These are phyloP conservation scores for Purpureocillium takamizusanense DNA, from an alignment of 2,329 filamentous ascomycete species.

Conservation along the genomic window DNA sequence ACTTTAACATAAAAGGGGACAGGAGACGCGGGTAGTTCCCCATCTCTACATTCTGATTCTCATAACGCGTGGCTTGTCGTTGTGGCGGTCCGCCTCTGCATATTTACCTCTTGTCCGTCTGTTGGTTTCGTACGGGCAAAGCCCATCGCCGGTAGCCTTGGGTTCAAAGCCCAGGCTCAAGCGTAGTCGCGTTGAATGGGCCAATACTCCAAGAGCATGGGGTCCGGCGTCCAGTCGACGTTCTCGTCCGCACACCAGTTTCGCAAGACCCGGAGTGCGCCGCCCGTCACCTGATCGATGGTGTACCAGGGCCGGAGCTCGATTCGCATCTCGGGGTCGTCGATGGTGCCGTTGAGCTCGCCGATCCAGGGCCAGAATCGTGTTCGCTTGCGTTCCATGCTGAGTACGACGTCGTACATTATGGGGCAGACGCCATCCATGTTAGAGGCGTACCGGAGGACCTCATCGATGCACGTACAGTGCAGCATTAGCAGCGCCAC, in stretches of 20 bases:
- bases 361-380: constrained; percentile 18
- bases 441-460: constrained; percentile 26
- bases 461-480: constrained; percentile 34
- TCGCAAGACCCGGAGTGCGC: constrained; percentile 28
- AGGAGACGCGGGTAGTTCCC: too few species aligned
- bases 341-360: constrained; percentile 21
- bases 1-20: too few species aligned
- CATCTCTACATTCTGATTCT: background rate
- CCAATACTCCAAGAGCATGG: constrained; percentile 16
- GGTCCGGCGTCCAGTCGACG: constrained; percentile 35
- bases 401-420: constrained; percentile 12
- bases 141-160: too few species aligned
- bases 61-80: constrained; percentile 2
- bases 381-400: constrained; percentile 16
- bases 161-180: too few species aligned
- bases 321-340: constrained; percentile 18
- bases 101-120: background rate
- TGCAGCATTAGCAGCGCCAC: constrained; percentile 35
- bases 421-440: constrained; percentile 10
- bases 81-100: too few species aligned
- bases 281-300: constrained; percentile 32
- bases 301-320: constrained; percentile 31
- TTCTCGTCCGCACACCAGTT: constrained; percentile 34
- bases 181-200: constrained; percentile 2
- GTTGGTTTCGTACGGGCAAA: too few species aligned